Evolutionary conservation across 495 filamentous ascomycete genomes (phyloP).

Genomic region (Diplogelasinospora grovesii): DNA sequence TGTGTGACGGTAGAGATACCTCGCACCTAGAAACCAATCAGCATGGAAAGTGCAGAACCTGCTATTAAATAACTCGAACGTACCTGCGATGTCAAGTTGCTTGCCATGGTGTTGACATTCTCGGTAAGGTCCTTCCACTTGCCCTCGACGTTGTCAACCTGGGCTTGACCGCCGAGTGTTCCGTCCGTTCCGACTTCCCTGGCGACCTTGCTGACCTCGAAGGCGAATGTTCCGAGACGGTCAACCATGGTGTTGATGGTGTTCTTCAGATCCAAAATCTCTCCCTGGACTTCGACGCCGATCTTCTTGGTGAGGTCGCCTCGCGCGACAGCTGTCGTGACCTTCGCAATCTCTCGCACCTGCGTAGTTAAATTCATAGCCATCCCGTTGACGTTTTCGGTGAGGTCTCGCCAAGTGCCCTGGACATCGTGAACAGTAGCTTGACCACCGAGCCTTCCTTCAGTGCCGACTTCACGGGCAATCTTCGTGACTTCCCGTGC

Average conservation of each 20-base stretch:
- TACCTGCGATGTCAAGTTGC: constrained; percentile 83
- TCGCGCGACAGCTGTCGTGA: constrained; percentile 92
- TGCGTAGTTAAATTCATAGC: constrained; percentile 97
- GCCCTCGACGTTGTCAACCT: constrained; percentile 95
- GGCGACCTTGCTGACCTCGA: constrained; percentile 97
- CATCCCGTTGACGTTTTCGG: constrained; percentile 98
- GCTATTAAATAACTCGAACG: no score
- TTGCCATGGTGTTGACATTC: constrained; percentile 92
- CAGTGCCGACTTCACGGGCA: constrained; percentile 92
- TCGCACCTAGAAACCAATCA: constrained; percentile 51
- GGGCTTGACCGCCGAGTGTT: constrained; percentile 89
- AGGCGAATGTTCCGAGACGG: constrained; percentile 90
- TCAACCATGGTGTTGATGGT: constrained; percentile 99
- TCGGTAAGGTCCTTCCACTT: constrained; percentile 99
- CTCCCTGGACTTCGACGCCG: constrained; percentile 88
- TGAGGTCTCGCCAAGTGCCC: constrained; percentile 95
- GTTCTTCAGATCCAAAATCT: constrained; percentile 90
- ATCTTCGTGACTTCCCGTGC: constrained; percentile 98
- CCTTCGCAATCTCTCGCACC: constrained; percentile 95
- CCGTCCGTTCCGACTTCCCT: constrained; percentile 97
- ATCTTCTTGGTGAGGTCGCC: constrained; percentile 96
- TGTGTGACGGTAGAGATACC: constrained; percentile 96
- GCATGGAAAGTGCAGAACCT: no score
- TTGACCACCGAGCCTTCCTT: constrained; percentile 91
- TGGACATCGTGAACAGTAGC: constrained; percentile 96